A percentile compares a stretch with the other conserved stretches of the same genome.
These are phyloP conservation scores for Aciculosporium take DNA, from an alignment of 2,329 filamentous ascomycete genomes.

Conservation along the genomic window DNA sequence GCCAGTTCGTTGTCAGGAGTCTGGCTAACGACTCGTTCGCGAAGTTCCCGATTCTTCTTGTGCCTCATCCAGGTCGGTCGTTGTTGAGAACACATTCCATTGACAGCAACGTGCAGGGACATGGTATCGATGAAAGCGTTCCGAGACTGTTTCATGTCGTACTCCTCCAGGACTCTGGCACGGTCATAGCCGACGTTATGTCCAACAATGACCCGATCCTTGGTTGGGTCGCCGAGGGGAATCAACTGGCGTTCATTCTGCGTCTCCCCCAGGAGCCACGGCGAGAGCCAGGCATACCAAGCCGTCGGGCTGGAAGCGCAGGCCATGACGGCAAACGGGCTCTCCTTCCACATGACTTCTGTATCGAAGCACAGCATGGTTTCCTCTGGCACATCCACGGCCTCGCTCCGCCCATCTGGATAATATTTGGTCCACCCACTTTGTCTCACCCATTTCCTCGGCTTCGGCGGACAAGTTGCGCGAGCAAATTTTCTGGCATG, in stretches of 20 bases:
- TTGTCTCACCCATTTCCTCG: slow-evolving; percentile 56
- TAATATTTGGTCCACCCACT: slow-evolving; percentile 96
- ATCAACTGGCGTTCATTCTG: slow-evolving; percentile 67
- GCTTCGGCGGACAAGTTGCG: slow-evolving; percentile 42
- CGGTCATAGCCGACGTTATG: slow-evolving; percentile 95
- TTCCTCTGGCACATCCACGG: slow-evolving; percentile 64
- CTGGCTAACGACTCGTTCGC: slow-evolving; percentile 63
- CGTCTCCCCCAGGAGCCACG: slow-evolving; percentile 80
- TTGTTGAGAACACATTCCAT: slow-evolving; percentile 96
- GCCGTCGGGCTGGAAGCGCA: slow-evolving; percentile 78
- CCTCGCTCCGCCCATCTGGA: slow-evolving; percentile 53
- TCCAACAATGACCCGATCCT: slow-evolving; percentile 68
- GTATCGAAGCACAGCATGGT: slow-evolving; percentile 83
- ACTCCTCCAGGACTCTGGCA: slow-evolving; percentile 79
- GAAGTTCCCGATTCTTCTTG: slow-evolving; percentile 73
- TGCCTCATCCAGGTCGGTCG: slow-evolving; percentile 96
- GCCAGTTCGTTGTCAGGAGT: slow-evolving; percentile 58
- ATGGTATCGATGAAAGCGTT: slow-evolving; percentile 93
- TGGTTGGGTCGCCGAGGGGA: slow-evolving; percentile 63
- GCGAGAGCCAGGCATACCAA: slow-evolving; percentile 97
- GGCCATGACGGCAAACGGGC: slow-evolving; percentile 88
- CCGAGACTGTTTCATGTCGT: slow-evolving; percentile 64
- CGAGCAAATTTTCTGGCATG: slow-evolving; percentile 61
- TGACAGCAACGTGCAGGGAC: slow-evolving; percentile 94
- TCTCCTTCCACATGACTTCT: slow-evolving; percentile 92